These are phyloP conservation scores for Volutella citrinella DNA, from an alignment of 2,329 filamentous ascomycete species.

Conservation along the genomic window DNA sequence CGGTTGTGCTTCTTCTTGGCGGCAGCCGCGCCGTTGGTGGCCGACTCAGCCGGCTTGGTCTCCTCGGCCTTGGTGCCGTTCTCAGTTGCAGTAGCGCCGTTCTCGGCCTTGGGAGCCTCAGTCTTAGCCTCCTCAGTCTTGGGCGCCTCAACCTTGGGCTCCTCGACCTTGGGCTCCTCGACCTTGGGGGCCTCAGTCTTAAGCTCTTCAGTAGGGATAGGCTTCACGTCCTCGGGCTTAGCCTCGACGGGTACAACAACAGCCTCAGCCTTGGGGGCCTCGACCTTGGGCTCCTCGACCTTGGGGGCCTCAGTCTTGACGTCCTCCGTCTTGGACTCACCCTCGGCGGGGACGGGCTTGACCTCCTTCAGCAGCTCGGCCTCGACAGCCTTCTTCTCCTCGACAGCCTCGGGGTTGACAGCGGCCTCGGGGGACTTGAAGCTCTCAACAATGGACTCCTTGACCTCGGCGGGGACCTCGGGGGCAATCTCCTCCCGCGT, in stretches of 20 bases:
- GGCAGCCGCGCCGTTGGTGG: constrained; percentile 21
- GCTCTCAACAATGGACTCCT: constrained; percentile 4
- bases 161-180: constrained; percentile 4
- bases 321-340: constrained; percentile 12
- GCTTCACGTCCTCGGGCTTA: constrained; percentile 19
- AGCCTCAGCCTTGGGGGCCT: constrained; percentile 7
- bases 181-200: constrained; percentile 12
- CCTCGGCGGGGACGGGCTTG: constrained; percentile 17
- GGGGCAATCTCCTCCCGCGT: constrained; percentile 33
- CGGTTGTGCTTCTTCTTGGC: constrained; percentile 65
- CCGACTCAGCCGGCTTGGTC: constrained; percentile 19
- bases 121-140: constrained; percentile 14
- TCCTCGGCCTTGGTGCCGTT: constrained; percentile 17
- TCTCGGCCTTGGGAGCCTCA: constrained; percentile 17
- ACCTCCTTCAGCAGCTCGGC: constrained; percentile 15
- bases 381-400: constrained; percentile 14
- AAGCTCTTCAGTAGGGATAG: constrained; percentile 3
- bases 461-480: constrained; percentile 18
- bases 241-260: no score
- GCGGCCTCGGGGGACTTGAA: constrained; percentile 7
- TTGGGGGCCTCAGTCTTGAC: constrained; percentile 1
- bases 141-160: constrained; percentile 8
- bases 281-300: constrained; percentile 2
- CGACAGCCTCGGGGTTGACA: constrained; percentile 17
- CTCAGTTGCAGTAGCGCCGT: constrained; percentile 16